Percentiles rank a stretch among this genome's conserved stretches.
Conservation (phyloP, 2,329 filamentous ascomycete species). For the Penicillium sp. region DNA sequence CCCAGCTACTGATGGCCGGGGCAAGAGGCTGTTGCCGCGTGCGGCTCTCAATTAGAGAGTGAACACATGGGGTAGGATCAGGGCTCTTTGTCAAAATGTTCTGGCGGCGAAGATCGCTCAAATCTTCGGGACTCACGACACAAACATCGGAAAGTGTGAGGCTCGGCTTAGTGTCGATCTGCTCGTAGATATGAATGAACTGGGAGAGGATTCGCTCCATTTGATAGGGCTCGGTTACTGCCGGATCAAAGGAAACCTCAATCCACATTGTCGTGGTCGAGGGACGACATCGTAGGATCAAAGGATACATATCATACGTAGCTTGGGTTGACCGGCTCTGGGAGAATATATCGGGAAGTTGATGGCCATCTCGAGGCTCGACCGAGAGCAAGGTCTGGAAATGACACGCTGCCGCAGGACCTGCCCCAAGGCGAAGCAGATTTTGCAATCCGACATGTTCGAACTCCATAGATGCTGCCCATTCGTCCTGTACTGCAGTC, state of each 20-base stretch:
- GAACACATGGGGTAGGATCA: background rate
- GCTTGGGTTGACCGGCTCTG: constrained; percentile 1
- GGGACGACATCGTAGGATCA: constrained; percentile 13
- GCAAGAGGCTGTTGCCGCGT: background rate
- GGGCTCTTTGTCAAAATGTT: background rate
- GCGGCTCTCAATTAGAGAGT: background rate
- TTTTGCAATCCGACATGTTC: constrained; percentile 20
- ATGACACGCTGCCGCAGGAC: constrained; percentile 16
- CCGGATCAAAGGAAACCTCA: constrained; percentile 14
- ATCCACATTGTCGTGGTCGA: constrained; percentile 1
- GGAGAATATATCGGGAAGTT: constrained; percentile 6
- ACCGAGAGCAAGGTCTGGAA: constrained; percentile 20
- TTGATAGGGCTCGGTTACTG: constrained; percentile 5
- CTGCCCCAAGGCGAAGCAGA: constrained; percentile 14
- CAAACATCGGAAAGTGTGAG: background rate
- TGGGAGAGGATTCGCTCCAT: constrained; percentile 12
- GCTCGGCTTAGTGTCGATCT: background rate
- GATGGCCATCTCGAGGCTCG: constrained; percentile 12
- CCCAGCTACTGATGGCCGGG: constrained; percentile 10
- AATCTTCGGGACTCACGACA: background rate
- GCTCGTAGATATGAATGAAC: constrained; percentile 12
- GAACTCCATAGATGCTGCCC: constrained; percentile 11
- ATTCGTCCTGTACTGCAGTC: constrained; percentile 5
- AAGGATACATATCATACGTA: constrained; percentile 10
- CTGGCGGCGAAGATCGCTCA: background rate